Evolutionary conservation across 352 stramenopile species (phyloP), one percentile per base, ranked within the genome.

Genomic region (Globisporangium cylindrosporum): DNA sequence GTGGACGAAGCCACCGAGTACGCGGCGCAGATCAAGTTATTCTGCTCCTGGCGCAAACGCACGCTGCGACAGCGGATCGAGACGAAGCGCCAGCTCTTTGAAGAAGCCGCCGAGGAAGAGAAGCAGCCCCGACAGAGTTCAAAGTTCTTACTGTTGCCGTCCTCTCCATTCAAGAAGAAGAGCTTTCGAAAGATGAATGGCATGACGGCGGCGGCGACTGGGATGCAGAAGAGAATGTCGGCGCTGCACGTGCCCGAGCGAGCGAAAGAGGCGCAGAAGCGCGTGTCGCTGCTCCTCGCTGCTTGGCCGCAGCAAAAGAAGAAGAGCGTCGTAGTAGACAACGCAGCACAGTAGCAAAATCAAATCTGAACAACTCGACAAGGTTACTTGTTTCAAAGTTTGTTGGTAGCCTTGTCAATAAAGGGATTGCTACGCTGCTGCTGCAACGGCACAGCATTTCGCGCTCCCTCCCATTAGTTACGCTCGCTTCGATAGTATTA

Each of bases 1-100:
- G 76, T 90, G 0, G 81, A 89, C 51, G 69, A 82, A 20, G 72
- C 69, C 41, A 81, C 77, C 0, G 84, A 92, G 29, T 38, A 77
- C 15, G 70, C 71, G 2, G 84, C 84, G 34, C 82, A 92, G 60
- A 69, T 81, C 24, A 86, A 73, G 54, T 65, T 92, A 24, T 91
- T 81, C 64, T 90, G 78, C 60, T 65, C 70, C 22, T 90, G 80
- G 82, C 72, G 79, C 7, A 74, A 67, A 38, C 72, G 75, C 43
- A 77, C 78, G 3, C 53, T 90, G 8, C 73, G 81, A 43, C 67
- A 69, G 9, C 76, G 72, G 6, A 74, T 89, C 61, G 75, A 75
- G 14, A 76, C 68, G 10, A 70, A 72, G 29, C 72, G 80, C 0
- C 72, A 79, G 43, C 73, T 84, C 15, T 48, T 48, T 9, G 4